Conservation (phyloP, 2,329 filamentous ascomycete species). For the Fusarium incarnatum region DNA sequence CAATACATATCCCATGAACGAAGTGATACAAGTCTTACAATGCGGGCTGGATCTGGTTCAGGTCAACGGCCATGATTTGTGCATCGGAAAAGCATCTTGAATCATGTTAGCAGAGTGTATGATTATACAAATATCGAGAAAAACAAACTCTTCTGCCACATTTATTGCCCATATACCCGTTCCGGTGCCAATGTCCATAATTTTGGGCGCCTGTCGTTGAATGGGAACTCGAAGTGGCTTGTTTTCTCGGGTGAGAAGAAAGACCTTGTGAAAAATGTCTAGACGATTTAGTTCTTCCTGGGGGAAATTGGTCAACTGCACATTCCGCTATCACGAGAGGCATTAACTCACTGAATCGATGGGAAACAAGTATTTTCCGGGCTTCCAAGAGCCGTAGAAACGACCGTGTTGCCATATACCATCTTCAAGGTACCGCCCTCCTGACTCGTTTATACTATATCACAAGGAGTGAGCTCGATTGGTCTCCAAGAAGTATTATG, state of each 20-base stretch:
- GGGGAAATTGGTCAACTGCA: constrained; percentile 26
- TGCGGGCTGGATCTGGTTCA: constrained; percentile 56
- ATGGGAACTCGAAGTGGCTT: constrained; percentile 42
- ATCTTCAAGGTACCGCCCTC: constrained; percentile 40
- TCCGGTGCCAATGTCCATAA: constrained; percentile 81
- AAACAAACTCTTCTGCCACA: constrained; percentile 75
- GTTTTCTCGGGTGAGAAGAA: constrained; percentile 70
- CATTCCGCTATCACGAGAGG: background rate
- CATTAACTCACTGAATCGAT: constrained; percentile 74
- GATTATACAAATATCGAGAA: background rate
- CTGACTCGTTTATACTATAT: constrained; percentile 35
- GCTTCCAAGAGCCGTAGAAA: constrained; percentile 74
- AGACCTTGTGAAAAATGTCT: constrained; percentile 85
- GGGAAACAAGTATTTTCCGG: constrained; percentile 79
- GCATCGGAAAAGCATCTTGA: constrained; percentile 45
- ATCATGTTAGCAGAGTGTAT: constrained; percentile 2
- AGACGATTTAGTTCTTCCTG: constrained; percentile 80
- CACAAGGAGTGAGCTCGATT: constrained; percentile 24
- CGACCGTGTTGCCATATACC: constrained; percentile 72
- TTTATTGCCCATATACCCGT: constrained; percentile 94
- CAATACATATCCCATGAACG: constrained; percentile 13
- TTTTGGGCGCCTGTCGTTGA: constrained; percentile 47
- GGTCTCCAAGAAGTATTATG: background rate
- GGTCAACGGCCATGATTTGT: constrained; percentile 54
- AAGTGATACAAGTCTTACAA: constrained; percentile 46